Percentiles rank a stretch among this genome's conserved stretches.
phyloP scores from a whole-genome alignment of 1,139 yeast genomes.

The Eremothecium cymbalariae region DNA sequence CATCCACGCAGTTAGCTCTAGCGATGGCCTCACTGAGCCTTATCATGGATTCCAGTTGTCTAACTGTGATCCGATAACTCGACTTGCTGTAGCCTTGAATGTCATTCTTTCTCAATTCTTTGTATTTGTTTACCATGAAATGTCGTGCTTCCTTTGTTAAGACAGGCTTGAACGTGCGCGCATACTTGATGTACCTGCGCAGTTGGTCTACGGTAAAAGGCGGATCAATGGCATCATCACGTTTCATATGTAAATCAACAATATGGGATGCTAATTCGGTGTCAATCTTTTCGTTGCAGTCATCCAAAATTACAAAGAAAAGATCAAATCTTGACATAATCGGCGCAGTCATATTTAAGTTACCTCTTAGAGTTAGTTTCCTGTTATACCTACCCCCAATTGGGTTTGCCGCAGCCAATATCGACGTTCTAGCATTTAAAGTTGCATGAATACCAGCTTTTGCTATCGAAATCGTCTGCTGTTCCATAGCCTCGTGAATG shows the following conservation, averaged over 20 bases:
- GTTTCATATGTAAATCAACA: conserved; percentile 83
- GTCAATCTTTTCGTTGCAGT: conserved; percentile 86
- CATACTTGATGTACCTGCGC: conserved; percentile 81
- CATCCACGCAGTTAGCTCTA: conserved; percentile 89
- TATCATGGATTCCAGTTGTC: conserved; percentile 92
- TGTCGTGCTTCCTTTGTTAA: conserved; percentile 78
- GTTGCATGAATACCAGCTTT: conserved; percentile 99
- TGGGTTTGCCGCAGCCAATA: conserved; percentile 96
- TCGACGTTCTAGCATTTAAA: conserved; percentile 89
- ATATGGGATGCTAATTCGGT: conserved; percentile 87
- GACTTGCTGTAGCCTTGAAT: conserved; percentile 74
- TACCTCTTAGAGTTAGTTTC: conserved; percentile 73
- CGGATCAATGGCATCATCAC: conserved; percentile 85
- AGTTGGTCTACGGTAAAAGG: conserved; percentile 88
- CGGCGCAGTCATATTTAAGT: conserved; percentile 97
- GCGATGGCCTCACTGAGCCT: conserved; percentile 95
- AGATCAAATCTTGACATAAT: conserved; percentile 97
- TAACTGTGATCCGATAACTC: conserved; percentile 89
- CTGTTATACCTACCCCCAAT: conserved; percentile 92
- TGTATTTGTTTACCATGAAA: conserved; percentile 69
- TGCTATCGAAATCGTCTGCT: conserved; percentile 95
- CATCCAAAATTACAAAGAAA: conserved; percentile 90
- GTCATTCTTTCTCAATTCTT: conserved; percentile 82
- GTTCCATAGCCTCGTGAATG: conserved; percentile 99
- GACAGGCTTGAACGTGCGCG: conserved; percentile 86